These are phyloP conservation scores for Aphanomyces stellatus DNA, from an alignment of 352 stramenopile genomes.

Conservation along the genomic window DNA sequence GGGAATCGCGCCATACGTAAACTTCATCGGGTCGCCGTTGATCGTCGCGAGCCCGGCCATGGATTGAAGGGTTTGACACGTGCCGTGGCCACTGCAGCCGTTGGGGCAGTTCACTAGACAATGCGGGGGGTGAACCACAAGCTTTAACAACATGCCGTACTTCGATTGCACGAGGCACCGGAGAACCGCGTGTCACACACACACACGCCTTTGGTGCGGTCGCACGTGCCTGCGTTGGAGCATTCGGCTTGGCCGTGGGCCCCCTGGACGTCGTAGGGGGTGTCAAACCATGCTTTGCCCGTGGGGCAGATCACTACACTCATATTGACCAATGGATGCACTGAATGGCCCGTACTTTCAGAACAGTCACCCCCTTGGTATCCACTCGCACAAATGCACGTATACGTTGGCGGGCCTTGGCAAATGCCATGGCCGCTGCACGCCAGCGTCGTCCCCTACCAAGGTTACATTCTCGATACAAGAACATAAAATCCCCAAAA, in stretches of 20 bases:
- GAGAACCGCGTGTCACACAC: constrained; percentile 53
- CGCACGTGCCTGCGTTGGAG: constrained; percentile 59
- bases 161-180: constrained; percentile 57
- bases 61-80: constrained; percentile 73
- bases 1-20: constrained; percentile 51
- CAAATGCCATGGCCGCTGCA: constrained; percentile 69
- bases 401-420: constrained; percentile 58
- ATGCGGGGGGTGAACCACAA: neutral
- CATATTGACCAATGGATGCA: neutral
- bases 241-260: constrained; percentile 57
- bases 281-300: constrained; percentile 62
- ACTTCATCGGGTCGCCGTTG: constrained; percentile 49
- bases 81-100: constrained; percentile 74
- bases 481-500: neutral
- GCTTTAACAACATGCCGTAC: constrained; percentile 24
- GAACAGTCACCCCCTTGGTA: constrained; percentile 67
- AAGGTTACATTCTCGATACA: neutral
- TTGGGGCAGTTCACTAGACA: constrained; percentile 42
- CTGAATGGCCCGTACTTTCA: constrained; percentile 28
- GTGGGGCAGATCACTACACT: constrained; percentile 37
- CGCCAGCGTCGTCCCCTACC: constrained; percentile 36
- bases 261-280: constrained; percentile 34
- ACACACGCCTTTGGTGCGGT: constrained; percentile 61
- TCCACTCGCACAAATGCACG: constrained; percentile 72
- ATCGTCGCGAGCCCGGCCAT: constrained; percentile 41